These are phyloP conservation scores for Starmerella floricola DNA, from an alignment of 805 yeast species.

Conservation along the genomic window DNA sequence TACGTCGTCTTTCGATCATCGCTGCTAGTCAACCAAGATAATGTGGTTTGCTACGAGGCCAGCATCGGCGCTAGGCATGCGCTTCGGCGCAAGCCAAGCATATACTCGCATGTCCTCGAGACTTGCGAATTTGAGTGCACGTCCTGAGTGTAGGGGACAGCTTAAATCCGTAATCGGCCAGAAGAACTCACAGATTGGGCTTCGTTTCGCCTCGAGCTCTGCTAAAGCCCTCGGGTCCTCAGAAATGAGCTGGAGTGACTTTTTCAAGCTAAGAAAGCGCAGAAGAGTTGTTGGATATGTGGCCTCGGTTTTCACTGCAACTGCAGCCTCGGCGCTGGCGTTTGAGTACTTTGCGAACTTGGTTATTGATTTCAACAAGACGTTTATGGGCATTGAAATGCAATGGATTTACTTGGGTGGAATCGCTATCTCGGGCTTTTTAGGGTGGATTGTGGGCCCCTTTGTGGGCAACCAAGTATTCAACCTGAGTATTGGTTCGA, in stretches of 20 bases:
- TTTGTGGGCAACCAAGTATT: slow-evolving; percentile 61
- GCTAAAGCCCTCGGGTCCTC: not conserved
- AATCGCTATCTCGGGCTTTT: slow-evolving; percentile 54
- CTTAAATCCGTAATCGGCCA: too few relatives aligned
- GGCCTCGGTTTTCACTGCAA: slow-evolving; percentile 56
- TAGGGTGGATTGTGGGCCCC: slow-evolving; percentile 80
- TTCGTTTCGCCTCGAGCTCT: not conserved
- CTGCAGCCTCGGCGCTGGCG: slow-evolving; percentile 52
- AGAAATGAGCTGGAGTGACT: slow-evolving; percentile 55
- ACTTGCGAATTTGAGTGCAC: too few relatives aligned
- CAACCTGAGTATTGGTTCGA: slow-evolving; percentile 28
- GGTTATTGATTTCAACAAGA: slow-evolving; percentile 79
- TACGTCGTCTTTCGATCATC: too few relatives aligned
- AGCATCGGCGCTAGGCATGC: too few relatives aligned
- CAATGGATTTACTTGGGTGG: slow-evolving; percentile 66
- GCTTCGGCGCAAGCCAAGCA: too few relatives aligned
- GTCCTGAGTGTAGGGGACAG: too few relatives aligned
- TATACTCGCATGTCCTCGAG: not conserved
- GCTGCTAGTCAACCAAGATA: too few relatives aligned
- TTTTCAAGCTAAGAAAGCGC: slow-evolving; percentile 60
- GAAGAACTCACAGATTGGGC: too few relatives aligned
- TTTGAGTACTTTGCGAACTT: slow-evolving; percentile 67
- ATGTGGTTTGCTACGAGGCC: too few relatives aligned
- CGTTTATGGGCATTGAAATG: slow-evolving; percentile 82
- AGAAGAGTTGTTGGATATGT: slow-evolving; percentile 58